Evolutionary conservation across 2,329 filamentous ascomycete genomes (phyloP).

Genomic region (Fonsecaea multimorphosa): DNA sequence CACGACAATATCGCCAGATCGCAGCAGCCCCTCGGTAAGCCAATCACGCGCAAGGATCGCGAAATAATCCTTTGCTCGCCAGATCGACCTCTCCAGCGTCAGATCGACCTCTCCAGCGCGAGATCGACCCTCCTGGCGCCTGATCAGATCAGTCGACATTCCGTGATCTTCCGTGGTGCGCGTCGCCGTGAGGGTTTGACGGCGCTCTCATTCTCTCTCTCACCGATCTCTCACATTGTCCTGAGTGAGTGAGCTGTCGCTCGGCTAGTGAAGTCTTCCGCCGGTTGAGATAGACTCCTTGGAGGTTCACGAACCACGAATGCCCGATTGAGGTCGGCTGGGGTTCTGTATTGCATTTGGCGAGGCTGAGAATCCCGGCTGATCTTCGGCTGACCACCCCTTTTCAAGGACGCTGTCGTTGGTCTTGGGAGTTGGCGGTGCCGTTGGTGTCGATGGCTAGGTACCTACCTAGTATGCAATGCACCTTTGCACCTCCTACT

Average conservation of each 20-base stretch:
- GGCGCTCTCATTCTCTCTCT: not conserved
- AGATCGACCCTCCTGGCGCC: no score
- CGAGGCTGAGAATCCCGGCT: conserved; percentile 24
- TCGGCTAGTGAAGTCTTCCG: no score
- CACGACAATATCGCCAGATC: not conserved
- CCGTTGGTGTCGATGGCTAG: no score
- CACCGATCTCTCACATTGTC: not conserved
- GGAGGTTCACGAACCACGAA: no score
- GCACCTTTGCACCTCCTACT: no score
- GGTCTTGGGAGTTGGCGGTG: no score
- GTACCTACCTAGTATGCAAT: no score
- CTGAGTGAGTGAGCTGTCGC: no score
- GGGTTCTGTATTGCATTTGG: not conserved
- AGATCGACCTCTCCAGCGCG: not conserved
- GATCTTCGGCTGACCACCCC: conserved; percentile 12
- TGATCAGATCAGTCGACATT: not conserved
- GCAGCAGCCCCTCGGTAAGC: not conserved
- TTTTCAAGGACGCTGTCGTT: not conserved
- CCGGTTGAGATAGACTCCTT: not conserved
- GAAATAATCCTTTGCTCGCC: not conserved
- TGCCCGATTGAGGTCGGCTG: no score
- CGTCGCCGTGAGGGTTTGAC: not conserved
- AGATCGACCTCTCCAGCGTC: not conserved
- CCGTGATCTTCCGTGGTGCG: not conserved
- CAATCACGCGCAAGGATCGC: not conserved